phyloP scores from a whole-genome alignment of 768 basidiomycete genomes.

The Lactarius sanguifluus region DNA sequence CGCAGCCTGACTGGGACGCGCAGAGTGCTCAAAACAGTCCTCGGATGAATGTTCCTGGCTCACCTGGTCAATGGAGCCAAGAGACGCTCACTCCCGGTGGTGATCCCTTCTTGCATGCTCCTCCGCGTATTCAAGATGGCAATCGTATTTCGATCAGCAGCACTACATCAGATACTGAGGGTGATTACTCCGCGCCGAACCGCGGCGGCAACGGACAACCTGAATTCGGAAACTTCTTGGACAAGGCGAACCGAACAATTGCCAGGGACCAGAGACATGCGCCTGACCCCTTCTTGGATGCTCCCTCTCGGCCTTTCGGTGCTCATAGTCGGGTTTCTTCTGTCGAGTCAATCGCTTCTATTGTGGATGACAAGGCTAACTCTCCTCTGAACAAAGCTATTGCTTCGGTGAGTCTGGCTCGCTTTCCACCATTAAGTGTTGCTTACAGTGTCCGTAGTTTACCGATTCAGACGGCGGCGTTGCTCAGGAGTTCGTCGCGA shows the following conservation, averaged over 20 bases:
- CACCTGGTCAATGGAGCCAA: constrained; percentile 67
- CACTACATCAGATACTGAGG: constrained; percentile 57
- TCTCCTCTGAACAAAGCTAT: constrained; percentile 95
- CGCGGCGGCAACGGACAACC: constrained; percentile 37
- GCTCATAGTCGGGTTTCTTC: constrained; percentile 76
- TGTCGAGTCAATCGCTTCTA: constrained; percentile 88
- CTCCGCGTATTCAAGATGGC: constrained; percentile 36
- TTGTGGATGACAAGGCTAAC: constrained; percentile 86
- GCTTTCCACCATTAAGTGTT: constrained; percentile 14
- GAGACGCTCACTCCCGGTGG: constrained; percentile 51
- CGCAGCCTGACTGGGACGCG: constrained; percentile 75
- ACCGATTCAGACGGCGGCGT: constrained; percentile 94
- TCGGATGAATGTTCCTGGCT: constrained; percentile 43
- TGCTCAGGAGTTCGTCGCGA: constrained; percentile 84
- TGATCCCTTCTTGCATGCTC: constrained; percentile 43
- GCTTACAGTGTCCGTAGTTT: constrained; percentile 51
- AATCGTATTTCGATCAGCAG: constrained; percentile 40
- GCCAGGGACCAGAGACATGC: constrained; percentile 73
- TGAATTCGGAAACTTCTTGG: constrained; percentile 77
- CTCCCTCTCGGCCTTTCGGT: constrained; percentile 76
- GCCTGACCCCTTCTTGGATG: constrained; percentile 86
- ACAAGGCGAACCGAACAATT: constrained; percentile 81
- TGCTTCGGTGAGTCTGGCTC: constrained; percentile 58
- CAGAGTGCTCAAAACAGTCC: constrained; percentile 52
- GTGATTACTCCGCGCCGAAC: constrained; percentile 53